Percentiles rank a stretch among this genome's conserved stretches.
Evolutionary conservation across 2,329 filamentous ascomycete genomes (phyloP).

Genomic region (Pyrenophora graminea): DNA sequence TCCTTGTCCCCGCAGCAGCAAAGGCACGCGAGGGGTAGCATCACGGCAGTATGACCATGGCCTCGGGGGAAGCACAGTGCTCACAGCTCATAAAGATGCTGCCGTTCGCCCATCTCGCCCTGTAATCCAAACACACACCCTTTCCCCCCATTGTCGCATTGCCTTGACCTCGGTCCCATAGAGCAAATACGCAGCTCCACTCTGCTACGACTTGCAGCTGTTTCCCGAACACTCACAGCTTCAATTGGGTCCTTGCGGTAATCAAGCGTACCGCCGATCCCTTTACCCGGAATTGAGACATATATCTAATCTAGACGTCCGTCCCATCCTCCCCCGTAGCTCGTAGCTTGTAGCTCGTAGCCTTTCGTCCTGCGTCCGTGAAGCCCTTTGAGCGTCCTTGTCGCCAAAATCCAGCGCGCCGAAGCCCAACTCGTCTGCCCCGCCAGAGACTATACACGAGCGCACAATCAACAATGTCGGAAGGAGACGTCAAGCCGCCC

Average conservation of each 20-base stretch:
- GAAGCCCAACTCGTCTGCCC: slow-evolving; percentile 9
- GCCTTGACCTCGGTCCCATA: slow-evolving; percentile 1
- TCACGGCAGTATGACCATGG: slow-evolving; percentile 12
- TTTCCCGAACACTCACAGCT: slow-evolving; percentile 34
- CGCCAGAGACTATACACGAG: slow-evolving; percentile 10
- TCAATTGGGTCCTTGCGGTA: slow-evolving; percentile 34
- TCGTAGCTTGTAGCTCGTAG: slow-evolving; percentile 5
- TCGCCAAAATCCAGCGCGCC: slow-evolving; percentile 15
- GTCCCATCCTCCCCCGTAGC: slow-evolving; percentile 8
- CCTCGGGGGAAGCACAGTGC: slow-evolving; percentile 2
- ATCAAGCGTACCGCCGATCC: slow-evolving; percentile 38
- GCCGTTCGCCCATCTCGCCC: slow-evolving; percentile 23
- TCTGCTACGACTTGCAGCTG: slow-evolving; percentile 23
- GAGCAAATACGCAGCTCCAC: slow-evolving; percentile 25
- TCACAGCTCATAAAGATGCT: slow-evolving; percentile 17
- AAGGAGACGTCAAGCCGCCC: slow-evolving; percentile 49
- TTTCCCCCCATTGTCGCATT: background rate
- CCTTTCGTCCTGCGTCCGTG: slow-evolving; percentile 1
- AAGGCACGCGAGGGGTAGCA: slow-evolving; percentile 32
- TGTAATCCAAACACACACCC: slow-evolving; percentile 4
- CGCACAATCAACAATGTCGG: slow-evolving; percentile 49
- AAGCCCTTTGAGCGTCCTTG: slow-evolving; percentile 2
- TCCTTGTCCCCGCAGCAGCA: slow-evolving; percentile 39
- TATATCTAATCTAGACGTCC: slow-evolving; percentile 25
- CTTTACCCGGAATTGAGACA: slow-evolving; percentile 44